Base-by-base conservation (phyloP, 805 yeast genomes). In the Priceomyces carsonii region DNA sequence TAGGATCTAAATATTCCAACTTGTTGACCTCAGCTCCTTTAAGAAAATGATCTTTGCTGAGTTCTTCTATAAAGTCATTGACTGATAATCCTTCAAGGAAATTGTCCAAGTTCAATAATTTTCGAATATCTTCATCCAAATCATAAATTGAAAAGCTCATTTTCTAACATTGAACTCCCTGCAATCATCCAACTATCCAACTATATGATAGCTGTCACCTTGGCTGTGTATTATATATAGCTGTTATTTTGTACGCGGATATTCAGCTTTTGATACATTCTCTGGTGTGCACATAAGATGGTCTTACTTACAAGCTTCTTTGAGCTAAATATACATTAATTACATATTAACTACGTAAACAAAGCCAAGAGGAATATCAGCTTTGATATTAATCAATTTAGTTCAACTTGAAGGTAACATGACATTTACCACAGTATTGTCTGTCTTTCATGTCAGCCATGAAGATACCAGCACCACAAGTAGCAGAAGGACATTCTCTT, bases 371-470 rank as follows among this genome's bases (percentile, higher is more conserved):
- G 17, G 16, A 14, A 23, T 17, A 28, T 23, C 20, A 23, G 21
- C 15, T 8, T 26, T 26, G 16, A 32, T 26, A 32, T 22, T 12
- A 14, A 8, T 25, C 23, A 26, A 39, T 35, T 42, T 51, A 51
- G 43, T 47, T 50, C 36, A 56, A 66, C 69, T 81, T 84, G 78
- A 82, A 84, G 72, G 96, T 90, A 63, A 85, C 77, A 84, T 90
- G 97, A 80, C 99, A 93, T 80, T 86, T 89, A 79, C 99, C 99
- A 79, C 99, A 93, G 97, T 93, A 93, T 76, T 85, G 95, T 82
- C 99, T 90, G 85, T 84, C 90, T 71, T 79, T 75, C 91, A 86
- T 90, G 89, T 90, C 84, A 62, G 98, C 99, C 96, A 93, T 89
- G 93, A 91, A 91, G 73, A 87, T 84, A 85, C 97, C 97, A 57